These are phyloP conservation scores for Backusella parvicylindrica DNA, from an alignment of 192 early-diverging fungal species.

Conservation along the genomic window DNA sequence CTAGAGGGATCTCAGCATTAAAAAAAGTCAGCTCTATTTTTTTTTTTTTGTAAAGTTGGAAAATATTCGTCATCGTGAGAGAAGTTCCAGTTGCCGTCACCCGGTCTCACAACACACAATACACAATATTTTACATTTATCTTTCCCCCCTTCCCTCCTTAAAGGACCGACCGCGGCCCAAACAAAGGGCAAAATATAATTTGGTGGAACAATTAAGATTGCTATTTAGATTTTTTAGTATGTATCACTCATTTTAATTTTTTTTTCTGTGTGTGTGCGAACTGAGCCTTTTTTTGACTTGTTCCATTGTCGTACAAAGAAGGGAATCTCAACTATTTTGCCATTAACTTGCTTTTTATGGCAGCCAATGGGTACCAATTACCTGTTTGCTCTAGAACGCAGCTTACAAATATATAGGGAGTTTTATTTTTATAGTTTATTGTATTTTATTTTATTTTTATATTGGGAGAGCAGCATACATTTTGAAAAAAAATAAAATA, in stretches of 20 bases:
- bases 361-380: conserved; percentile 1
- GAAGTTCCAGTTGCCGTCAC: conserved; percentile 3
- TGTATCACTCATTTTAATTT: not conserved
- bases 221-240: conserved; percentile 3
- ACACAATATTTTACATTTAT: not conserved
- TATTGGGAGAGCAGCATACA: not conserved
- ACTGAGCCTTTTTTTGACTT: conserved; percentile 4
- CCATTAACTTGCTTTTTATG: conserved; percentile 3
- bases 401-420: not conserved
- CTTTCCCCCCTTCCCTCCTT: not conserved
- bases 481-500: not conserved
- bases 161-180: conserved; percentile 3
- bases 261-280: not conserved
- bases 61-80: not conserved
- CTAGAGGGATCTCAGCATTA: not conserved
- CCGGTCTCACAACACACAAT: not conserved
- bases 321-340: not conserved
- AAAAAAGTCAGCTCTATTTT: not conserved
- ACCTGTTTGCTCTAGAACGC: not conserved
- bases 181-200: not conserved
- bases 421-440: not conserved
- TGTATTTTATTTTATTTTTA: not conserved
- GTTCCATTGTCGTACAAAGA: not conserved
- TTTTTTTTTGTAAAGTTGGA: not conserved
- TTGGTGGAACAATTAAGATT: not conserved